Conservation (phyloP, 2,329 filamentous ascomycete genomes). For the Colletotrichum simmondsii region DNA sequence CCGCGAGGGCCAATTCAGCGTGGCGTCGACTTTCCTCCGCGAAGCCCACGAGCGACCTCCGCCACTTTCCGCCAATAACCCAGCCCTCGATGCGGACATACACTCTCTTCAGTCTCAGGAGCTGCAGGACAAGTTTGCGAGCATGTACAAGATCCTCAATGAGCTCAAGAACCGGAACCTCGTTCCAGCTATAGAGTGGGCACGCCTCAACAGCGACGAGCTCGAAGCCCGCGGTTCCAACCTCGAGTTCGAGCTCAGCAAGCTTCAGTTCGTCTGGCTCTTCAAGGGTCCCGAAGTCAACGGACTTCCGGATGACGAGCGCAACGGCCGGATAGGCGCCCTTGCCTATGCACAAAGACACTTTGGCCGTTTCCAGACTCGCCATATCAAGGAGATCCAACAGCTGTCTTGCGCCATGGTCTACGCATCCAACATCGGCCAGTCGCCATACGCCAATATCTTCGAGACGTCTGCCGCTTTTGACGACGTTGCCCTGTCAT, state of each 20-base stretch:
- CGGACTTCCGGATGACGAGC: constrained; percentile 61
- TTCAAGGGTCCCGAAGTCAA: constrained; percentile 73
- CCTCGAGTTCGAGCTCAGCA: constrained; percentile 92
- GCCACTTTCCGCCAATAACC: constrained; percentile 32
- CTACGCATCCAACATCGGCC: constrained; percentile 77
- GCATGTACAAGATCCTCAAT: constrained; percentile 91
- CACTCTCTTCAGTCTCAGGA: constrained; percentile 71
- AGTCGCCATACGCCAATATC: constrained; percentile 82
- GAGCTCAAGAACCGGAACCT: constrained; percentile 81
- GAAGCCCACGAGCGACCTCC: constrained; percentile 67
- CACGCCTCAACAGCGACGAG: constrained; percentile 73
- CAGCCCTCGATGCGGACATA: constrained; percentile 52
- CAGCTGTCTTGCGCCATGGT: constrained; percentile 85
- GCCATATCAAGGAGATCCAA: constrained; percentile 83
- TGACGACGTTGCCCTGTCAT: constrained; percentile 85
- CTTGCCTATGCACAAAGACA: constrained; percentile 80
- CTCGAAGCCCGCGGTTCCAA: constrained; percentile 89
- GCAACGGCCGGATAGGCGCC: constrained; percentile 71
- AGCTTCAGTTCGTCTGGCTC: constrained; percentile 89
- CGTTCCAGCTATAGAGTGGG: constrained; percentile 88
- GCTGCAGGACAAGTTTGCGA: constrained; percentile 83
- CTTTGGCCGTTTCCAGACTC: constrained; percentile 78
- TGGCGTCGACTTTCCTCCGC: constrained; percentile 84
- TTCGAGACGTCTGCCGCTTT: constrained; percentile 83
- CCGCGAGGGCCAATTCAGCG: constrained; percentile 91